Evolutionary conservation across 2,329 filamentous ascomycete genomes (phyloP).

Genomic region (Beauveria medogensis): DNA sequence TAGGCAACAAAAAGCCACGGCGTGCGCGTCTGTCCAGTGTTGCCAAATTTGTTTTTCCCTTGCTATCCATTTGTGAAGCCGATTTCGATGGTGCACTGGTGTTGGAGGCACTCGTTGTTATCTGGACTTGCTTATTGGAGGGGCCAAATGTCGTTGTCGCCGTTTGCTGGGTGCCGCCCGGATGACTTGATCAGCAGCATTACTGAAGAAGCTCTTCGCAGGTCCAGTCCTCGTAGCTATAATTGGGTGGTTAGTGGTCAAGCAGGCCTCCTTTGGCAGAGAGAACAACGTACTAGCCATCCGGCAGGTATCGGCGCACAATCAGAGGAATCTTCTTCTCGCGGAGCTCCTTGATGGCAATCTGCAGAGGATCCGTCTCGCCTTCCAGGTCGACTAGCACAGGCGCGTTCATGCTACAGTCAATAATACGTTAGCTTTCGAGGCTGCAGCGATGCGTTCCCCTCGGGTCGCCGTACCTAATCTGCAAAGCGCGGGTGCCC

Average conservation of each 20-base stretch:
- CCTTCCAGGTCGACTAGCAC: constrained; percentile 94
- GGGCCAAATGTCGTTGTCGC: background rate
- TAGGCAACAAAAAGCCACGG: background rate
- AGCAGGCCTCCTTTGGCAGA: background rate
- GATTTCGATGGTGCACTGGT: background rate
- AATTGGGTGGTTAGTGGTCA: constrained; percentile 15
- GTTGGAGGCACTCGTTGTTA: background rate
- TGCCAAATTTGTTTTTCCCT: background rate
- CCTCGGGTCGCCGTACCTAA: constrained; percentile 58
- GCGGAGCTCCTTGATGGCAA: constrained; percentile 92
- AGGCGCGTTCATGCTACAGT: constrained; percentile 83
- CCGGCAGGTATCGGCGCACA: constrained; percentile 88
- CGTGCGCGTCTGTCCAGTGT: background rate
- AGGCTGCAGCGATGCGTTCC: no score
- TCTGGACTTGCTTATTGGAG: background rate
- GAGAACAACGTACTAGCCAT: constrained; percentile 69
- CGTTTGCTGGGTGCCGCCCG: background rate
- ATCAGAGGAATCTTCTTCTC: constrained; percentile 99
- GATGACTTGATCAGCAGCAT: constrained; percentile 14
- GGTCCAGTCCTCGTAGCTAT: constrained; percentile 98
- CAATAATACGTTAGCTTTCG: constrained; percentile 14
- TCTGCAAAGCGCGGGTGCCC: constrained; percentile 88
- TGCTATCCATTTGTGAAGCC: background rate
- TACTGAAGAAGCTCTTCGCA: constrained; percentile 83
- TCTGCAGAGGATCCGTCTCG: constrained; percentile 94